Conservation (phyloP, 129 eudicot species). For the Flaveria ramosissima region DNA sequence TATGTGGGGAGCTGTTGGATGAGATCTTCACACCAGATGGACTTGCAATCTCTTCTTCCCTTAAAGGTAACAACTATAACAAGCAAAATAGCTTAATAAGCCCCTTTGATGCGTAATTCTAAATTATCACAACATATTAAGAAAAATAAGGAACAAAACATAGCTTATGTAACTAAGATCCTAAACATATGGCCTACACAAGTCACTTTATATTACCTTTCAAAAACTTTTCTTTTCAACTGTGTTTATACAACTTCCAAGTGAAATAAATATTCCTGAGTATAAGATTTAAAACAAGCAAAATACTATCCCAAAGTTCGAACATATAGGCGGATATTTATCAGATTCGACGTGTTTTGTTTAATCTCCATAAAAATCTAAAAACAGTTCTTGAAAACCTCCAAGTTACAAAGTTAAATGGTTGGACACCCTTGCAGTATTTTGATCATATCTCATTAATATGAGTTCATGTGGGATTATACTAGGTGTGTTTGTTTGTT, state of each 20-base stretch:
- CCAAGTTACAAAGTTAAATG: neutral
- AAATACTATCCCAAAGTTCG: constrained; percentile 8
- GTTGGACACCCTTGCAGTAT: neutral
- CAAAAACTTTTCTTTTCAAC: neutral
- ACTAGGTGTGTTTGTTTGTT: too few relatives aligned
- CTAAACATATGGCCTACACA: neutral
- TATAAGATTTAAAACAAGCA: neutral
- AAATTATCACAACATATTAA: neutral
- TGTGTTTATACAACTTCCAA: neutral
- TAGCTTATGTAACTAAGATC: neutral
- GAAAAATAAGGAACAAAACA: constrained; percentile 1
- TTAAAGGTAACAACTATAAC: constrained; percentile 51
- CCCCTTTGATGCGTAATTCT: neutral
- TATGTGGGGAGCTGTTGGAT: constrained; percentile 61
- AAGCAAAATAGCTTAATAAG: constrained; percentile 12
- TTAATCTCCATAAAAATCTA: neutral
- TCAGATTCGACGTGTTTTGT: neutral
- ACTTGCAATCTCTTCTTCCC: constrained; percentile 62
- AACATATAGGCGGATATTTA: neutral
- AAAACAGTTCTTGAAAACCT: neutral
- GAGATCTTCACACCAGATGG: constrained; percentile 49
- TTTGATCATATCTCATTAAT: neutral
- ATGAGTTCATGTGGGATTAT: too few relatives aligned
- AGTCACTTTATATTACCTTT: neutral
- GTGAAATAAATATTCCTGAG: neutral